Evolutionary conservation across 208 protist genomes (phyloP).

Genomic region (Leishmania martiniquensis): DNA sequence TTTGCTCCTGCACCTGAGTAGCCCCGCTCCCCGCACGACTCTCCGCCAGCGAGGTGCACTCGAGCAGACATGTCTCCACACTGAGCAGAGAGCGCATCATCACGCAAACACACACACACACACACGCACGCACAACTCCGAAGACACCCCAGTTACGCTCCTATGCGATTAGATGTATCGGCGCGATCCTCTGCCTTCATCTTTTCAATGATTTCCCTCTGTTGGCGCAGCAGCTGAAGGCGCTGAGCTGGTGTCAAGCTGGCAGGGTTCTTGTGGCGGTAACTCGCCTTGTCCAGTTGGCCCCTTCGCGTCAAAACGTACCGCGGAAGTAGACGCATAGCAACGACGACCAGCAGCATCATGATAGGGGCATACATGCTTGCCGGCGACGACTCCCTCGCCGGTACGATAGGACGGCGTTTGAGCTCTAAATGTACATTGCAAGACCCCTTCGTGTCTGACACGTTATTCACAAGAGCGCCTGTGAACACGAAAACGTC

Average conservation of each 20-base stretch:
- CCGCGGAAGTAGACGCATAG: slow-evolving; percentile 37
- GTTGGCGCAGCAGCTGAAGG: slow-evolving; percentile 43
- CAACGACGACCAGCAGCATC: slow-evolving; percentile 46
- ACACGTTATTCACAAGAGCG: slow-evolving; percentile 11
- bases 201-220: slow-evolving; percentile 58
- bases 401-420: slow-evolving; percentile 4
- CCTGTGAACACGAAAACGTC: slow-evolving; percentile 25
- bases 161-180: slow-evolving; percentile 1
- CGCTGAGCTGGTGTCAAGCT: slow-evolving; percentile 32
- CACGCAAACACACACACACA: too few relatives aligned
- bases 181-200: slow-evolving; percentile 70
- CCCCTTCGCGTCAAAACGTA: slow-evolving; percentile 40
- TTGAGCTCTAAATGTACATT: slow-evolving; percentile 41
- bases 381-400: neutral
- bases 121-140: neutral
- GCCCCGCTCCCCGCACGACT: neutral
- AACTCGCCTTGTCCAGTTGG: slow-evolving; percentile 31
- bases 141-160: neutral
- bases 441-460: slow-evolving; percentile 9
- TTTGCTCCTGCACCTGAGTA: neutral
- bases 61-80: neutral
- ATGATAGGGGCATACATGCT: slow-evolving; percentile 13
- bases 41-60: neutral
- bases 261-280: slow-evolving; percentile 12
- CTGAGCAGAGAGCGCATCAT: neutral